phyloP scores from a whole-genome alignment of 257 asterid species.

The Penstemon newberryi region DNA sequence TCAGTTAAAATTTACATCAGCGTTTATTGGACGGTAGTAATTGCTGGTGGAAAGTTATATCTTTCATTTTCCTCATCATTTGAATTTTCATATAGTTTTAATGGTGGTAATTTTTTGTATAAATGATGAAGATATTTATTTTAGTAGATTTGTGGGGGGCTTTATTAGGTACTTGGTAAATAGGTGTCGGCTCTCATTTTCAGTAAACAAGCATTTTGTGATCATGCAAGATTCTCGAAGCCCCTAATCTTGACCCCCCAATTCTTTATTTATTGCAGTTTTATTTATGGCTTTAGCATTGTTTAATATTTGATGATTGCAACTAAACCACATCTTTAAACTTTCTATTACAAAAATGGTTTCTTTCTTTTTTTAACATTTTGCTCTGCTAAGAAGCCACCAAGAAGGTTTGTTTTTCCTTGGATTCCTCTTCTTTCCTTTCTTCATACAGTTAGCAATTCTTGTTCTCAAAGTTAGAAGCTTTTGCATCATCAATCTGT shows the following conservation, averaged over 20 bases:
- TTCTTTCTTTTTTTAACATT: conserved; percentile 26
- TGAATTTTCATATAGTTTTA: conserved; percentile 23
- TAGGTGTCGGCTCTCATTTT: conserved; percentile 50
- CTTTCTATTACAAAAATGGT: conserved; percentile 32
- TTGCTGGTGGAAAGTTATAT: conserved; percentile 48
- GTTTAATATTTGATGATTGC: conserved; percentile 41
- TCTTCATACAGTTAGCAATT: background rate
- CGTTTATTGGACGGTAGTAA: conserved; percentile 44
- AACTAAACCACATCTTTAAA: conserved; percentile 51
- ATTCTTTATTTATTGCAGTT: conserved; percentile 32
- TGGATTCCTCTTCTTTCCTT: conserved; percentile 21
- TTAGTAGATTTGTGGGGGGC: conserved; percentile 45
- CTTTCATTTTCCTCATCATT: conserved; percentile 51
- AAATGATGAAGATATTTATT: conserved; percentile 27
- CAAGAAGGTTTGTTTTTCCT: conserved; percentile 28
- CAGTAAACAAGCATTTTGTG: conserved; percentile 49
- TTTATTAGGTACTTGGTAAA: conserved; percentile 44
- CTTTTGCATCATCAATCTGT: conserved; percentile 7
- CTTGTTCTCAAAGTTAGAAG: conserved; percentile 12
- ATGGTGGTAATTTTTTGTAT: conserved; percentile 14
- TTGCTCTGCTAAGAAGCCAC: conserved; percentile 43
- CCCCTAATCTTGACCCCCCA: conserved; percentile 39
- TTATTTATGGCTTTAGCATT: conserved; percentile 30
- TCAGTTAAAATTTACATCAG: conserved; percentile 27
- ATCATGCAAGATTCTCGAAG: conserved; percentile 66